phyloP scores from a whole-genome alignment of 345 rosid genomes.

The Populus alba region DNA sequence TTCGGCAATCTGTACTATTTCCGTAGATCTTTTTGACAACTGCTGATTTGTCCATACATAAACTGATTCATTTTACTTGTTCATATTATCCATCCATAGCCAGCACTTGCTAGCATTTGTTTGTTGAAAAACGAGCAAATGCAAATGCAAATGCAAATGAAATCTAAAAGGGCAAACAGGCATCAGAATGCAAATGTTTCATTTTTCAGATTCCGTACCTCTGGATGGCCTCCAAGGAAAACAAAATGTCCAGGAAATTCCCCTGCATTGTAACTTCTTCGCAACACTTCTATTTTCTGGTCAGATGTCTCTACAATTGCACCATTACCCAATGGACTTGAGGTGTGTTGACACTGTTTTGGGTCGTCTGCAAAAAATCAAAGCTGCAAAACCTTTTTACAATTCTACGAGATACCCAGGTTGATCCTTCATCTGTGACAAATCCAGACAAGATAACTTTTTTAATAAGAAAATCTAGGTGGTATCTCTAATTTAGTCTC shows the following conservation, averaged over 20 bases:
- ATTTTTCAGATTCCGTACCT: slow-evolving; percentile 41
- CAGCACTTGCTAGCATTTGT: too few species aligned
- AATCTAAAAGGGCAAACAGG: background rate
- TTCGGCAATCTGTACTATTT: too few species aligned
- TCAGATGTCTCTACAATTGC: slow-evolving; percentile 75
- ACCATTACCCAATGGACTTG: slow-evolving; percentile 84
- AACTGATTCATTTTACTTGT: too few species aligned
- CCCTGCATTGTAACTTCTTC: slow-evolving; percentile 83
- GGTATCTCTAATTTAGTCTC: background rate
- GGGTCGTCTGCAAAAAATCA: slow-evolving; percentile 50
- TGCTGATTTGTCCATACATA: too few species aligned
- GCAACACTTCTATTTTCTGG: slow-evolving; percentile 59
- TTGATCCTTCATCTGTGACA: background rate
- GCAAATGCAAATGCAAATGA: too few species aligned
- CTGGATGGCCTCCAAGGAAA: slow-evolving; percentile 95
- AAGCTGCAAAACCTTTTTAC: background rate
- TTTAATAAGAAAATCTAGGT: background rate
- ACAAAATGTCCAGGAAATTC: slow-evolving; percentile 92
- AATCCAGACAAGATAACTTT: background rate
- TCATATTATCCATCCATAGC: too few species aligned
- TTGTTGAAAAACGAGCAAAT: too few species aligned
- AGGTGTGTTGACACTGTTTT: slow-evolving; percentile 61
- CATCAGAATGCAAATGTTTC: slow-evolving; percentile 6
- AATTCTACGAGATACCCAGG: background rate
- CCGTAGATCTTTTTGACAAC: too few species aligned